These are phyloP conservation scores for Clathrus columnatus DNA, from an alignment of 768 basidiomycete genomes.

Conservation along the genomic window DNA sequence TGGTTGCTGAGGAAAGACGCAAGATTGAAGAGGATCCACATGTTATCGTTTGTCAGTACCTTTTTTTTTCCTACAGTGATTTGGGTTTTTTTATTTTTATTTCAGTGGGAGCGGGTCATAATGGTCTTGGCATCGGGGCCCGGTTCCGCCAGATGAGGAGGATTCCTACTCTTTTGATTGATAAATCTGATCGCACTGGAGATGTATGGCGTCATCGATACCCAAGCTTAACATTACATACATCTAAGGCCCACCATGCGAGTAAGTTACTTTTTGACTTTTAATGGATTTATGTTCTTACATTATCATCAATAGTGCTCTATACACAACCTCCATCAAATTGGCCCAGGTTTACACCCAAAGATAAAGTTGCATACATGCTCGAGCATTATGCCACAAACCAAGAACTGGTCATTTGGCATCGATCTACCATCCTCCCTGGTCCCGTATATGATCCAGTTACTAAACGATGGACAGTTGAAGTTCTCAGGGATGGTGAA, in stretches of 20 bases:
- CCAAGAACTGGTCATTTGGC: conserved; percentile 39
- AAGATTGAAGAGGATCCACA: conserved; percentile 26
- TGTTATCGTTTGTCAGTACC: conserved; percentile 30
- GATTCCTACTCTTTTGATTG: conserved; percentile 30
- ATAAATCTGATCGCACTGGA: conserved; percentile 27
- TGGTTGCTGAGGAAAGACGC: conserved; percentile 5
- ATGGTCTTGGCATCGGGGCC: conserved; percentile 33
- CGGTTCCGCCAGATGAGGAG: conserved; percentile 34
- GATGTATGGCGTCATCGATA: conserved; percentile 37
- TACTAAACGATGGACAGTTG: conserved; percentile 26
- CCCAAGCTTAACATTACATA: conserved; percentile 33
- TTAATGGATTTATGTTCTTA: background rate
- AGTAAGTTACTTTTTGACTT: conserved; percentile 1
- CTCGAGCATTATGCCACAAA: conserved; percentile 31
- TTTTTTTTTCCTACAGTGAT: background rate
- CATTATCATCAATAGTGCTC: conserved; percentile 23
- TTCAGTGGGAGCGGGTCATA: conserved; percentile 36
- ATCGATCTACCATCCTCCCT: conserved; percentile 24
- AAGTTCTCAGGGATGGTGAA: conserved; percentile 23
- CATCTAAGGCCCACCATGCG: conserved; percentile 14
- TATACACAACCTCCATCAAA: conserved; percentile 31
- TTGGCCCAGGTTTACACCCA: conserved; percentile 35
- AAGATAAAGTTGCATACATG: conserved; percentile 36
- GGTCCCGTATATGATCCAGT: conserved; percentile 25
- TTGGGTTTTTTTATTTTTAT: background rate